Percentiles rank a stretch among this genome's conserved stretches.
phyloP scores from a whole-genome alignment of 306 rosid species.

The Psophocarpus tetragonolobus region DNA sequence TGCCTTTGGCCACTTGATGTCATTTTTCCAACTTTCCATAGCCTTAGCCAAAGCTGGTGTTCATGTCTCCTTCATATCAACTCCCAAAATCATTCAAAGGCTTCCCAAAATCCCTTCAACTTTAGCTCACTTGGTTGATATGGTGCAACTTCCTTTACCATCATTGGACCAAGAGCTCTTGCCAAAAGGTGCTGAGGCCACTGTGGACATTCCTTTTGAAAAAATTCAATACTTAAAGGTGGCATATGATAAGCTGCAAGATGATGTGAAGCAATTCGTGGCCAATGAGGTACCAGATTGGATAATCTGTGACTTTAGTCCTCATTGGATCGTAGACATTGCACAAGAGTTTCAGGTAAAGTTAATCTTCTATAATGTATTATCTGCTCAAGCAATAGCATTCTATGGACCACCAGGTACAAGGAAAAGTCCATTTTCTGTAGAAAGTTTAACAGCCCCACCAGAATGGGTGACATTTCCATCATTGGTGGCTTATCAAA shows the following conservation, averaged over 20 bases:
- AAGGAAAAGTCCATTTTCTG: neutral
- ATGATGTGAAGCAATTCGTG: neutral
- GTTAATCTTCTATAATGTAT: conserved; percentile 6
- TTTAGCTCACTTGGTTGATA: neutral
- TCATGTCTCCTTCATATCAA: conserved; percentile 26
- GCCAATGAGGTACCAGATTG: conserved; percentile 27
- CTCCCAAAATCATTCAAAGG: conserved; percentile 39
- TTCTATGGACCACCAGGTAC: neutral
- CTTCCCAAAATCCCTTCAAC: conserved; percentile 35
- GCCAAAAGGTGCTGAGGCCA: conserved; percentile 40
- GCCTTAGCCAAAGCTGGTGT: conserved; percentile 39
- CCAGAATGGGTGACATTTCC: conserved; percentile 32
- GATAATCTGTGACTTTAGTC: conserved; percentile 22
- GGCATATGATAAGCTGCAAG: conserved; percentile 20
- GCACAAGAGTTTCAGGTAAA: conserved; percentile 12
- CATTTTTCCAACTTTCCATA: conserved; percentile 32
- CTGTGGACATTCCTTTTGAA: conserved; percentile 26
- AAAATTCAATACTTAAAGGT: neutral
- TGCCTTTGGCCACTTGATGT: conserved; percentile 37
- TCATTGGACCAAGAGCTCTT: conserved; percentile 1
- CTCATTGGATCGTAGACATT: conserved; percentile 13
- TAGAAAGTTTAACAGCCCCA: neutral
- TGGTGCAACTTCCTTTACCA: conserved; percentile 31
- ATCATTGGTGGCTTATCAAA: conserved; percentile 6
- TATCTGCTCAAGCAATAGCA: neutral